Base-by-base conservation (phyloP, 768 basidiomycete species). In the Imleria badia region DNA sequence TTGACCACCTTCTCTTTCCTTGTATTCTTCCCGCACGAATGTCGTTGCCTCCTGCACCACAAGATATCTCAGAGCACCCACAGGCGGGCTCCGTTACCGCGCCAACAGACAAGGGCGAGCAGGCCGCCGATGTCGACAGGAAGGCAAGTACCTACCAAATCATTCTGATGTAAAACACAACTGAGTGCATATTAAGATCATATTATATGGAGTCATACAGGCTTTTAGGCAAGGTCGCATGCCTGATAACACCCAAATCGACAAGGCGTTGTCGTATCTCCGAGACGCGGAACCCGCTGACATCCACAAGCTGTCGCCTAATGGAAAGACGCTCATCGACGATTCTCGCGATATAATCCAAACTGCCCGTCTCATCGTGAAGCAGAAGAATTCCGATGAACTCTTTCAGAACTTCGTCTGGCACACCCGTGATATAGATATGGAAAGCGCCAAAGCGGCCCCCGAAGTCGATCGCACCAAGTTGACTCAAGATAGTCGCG, bases 361-460 rank as follows among this genome's bases (percentile, higher is more conserved):
- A 60, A 94, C 91, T 6, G 76, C 81, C 1, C 80, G 86, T 13
- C 61, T 80, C 38, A 85, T 94, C 53, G 84, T 95, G n/a, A 64
- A 76, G 45, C 79, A 88, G 62, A 97, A 96, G 82, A 97, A 97
- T 60, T 73, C 77, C 22, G 94, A 96, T 61, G 94, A 98, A 74
- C 80, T 98, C 38, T 79, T 97, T 69, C 96, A 98, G 72, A 87
- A 90, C 63, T 95, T 96, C 61, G 72, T 95, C 38, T 94, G 88
- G 88, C 81, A 86, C 56, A 91, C 90, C 2, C 75, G 81, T 33
- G 80, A 81, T 35, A 73, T 86, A 19, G 56, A 59, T 8, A 15
- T 30, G 1, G 61, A 59, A 68, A 79, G 67, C 51, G 64, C 68
- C 35, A 80, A 78, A 71, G 73, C 69, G 40, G 77, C 69, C 30